phyloP scores from a whole-genome alignment of 2,329 filamentous ascomycete species.

The Celoporthe dispersa region DNA sequence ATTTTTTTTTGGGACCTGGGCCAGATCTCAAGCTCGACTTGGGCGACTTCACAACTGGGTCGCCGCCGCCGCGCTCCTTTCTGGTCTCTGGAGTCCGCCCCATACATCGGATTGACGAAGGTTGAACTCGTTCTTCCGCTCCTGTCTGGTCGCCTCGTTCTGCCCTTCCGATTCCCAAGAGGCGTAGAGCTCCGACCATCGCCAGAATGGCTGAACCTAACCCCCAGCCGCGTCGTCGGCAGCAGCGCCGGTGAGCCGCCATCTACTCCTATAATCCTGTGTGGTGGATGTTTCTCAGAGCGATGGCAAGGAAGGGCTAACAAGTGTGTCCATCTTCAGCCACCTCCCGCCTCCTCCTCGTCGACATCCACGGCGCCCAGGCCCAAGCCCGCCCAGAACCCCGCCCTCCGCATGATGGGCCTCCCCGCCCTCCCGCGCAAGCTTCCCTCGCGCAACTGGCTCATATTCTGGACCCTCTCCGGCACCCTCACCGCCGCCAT shows the following conservation, averaged over 20 bases:
- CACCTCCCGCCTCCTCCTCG: conserved; percentile 8
- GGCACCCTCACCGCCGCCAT: conserved; percentile 79
- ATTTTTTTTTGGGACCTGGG: conserved; percentile 12
- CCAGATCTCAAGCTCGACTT: background rate
- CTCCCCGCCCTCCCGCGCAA: conserved; percentile 81
- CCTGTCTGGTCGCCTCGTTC: background rate
- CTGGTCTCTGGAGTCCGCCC: no score
- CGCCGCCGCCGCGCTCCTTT: background rate
- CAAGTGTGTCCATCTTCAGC: background rate
- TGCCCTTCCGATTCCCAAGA: background rate
- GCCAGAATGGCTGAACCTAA: conserved; percentile 27
- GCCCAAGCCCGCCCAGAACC: conserved; percentile 59
- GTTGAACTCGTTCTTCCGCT: background rate
- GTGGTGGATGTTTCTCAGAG: background rate
- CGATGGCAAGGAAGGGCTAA: background rate
- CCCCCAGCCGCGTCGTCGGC: conserved; percentile 26
- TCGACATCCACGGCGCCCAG: conserved; percentile 34
- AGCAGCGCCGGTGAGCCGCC: conserved; percentile 32
- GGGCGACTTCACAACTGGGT: background rate
- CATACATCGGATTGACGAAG: background rate
- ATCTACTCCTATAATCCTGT: background rate
- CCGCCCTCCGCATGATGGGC: conserved; percentile 78
- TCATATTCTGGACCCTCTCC: conserved; percentile 86
- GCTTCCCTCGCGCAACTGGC: conserved; percentile 95
- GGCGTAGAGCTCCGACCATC: background rate